Evolutionary conservation across 129 eudicot genomes (phyloP), one percentile per base, ranked within the genome.

Genomic region (Arctium minus): DNA sequence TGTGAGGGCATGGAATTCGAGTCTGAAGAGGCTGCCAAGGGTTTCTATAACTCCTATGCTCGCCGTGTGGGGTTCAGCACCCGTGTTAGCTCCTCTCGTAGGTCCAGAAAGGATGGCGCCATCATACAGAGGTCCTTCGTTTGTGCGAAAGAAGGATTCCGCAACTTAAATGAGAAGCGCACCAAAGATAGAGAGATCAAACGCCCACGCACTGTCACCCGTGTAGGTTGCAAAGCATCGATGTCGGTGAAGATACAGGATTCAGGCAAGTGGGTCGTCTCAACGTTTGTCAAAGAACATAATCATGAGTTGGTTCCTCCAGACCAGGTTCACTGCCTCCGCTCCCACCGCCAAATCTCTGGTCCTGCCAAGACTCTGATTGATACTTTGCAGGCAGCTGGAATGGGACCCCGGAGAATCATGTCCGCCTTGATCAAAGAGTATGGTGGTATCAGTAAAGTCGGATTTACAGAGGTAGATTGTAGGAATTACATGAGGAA

Each of bases 21-120:
- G 72, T 89, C 92, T 0, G 92, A 89, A 82, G 92, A 89, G 83
- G 90, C 92, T 80, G 88, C 92, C 80, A 89, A 89, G 81, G 92
- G 88, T 22, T 89, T 87, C 67, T 89, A 89, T 46, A 89, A 89
- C 70, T 89, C 87, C 0, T 89, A 89, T 65, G 90, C 90, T 33
- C 84, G 92, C 5, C 92, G 92, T 36, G 90, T 89, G 7, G 92
- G 92, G 62, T 89, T 89, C 72, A 89, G 92, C 73, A 89, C 90
- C 2, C 89, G 90, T 35, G 92, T 89, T 76, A 89, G 92, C 82
- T 89, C 92, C 64, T 89, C 92, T 10, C 90, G 92, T 40, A 80
- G 92, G 64, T 89, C 92, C 13, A 85, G 92, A 64, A 89, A 89
- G 70, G 92, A 87, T 15, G 90, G 92, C 2, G 92, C 92, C 30